phyloP scores from a whole-genome alignment of 2,329 filamentous ascomycete genomes.

The Colletotrichum euphorbiae region DNA sequence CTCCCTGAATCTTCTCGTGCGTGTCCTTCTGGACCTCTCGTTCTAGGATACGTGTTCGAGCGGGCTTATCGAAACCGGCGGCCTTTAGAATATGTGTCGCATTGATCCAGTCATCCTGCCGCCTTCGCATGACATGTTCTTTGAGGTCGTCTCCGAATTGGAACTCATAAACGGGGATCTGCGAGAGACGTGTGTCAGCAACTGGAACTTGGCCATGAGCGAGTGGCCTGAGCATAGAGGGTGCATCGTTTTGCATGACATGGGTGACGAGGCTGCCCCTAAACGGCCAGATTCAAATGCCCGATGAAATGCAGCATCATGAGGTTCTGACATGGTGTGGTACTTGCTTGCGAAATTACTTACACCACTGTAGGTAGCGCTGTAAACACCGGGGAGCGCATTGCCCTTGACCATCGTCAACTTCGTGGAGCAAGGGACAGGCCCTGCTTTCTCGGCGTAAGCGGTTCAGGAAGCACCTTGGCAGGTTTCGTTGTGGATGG shows the following conservation, averaged over 20 bases:
- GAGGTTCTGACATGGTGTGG: neutral
- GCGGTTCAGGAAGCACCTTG: constrained; percentile 13
- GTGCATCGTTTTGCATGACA: neutral
- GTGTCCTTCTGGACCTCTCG: constrained; percentile 95
- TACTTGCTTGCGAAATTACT: constrained; percentile 47
- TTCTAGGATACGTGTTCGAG: constrained; percentile 93
- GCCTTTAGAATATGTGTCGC: constrained; percentile 99
- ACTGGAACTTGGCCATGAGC: neutral
- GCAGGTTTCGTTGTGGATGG: neutral
- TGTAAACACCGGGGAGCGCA: constrained; percentile 67
- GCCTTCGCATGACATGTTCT: constrained; percentile 94
- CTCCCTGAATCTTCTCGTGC: constrained; percentile 98
- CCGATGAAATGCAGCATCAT: neutral
- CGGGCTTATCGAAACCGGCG: constrained; percentile 96
- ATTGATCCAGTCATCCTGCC: constrained; percentile 97
- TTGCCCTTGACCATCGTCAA: constrained; percentile 60
- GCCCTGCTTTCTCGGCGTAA: constrained; percentile 24
- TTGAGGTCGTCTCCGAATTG: constrained; percentile 83
- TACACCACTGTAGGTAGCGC: constrained; percentile 77
- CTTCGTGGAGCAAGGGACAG: constrained; percentile 35
- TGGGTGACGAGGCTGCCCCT: constrained; percentile 30
- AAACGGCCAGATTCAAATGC: constrained; percentile 3
- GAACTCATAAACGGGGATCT: constrained; percentile 96
- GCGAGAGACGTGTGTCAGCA: constrained; percentile 28
- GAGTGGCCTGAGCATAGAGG: neutral